Percentiles rank a stretch among this genome's conserved stretches.
These are phyloP conservation scores for Penicillium angulare DNA, from an alignment of 495 filamentous ascomycete species.

Conservation along the genomic window DNA sequence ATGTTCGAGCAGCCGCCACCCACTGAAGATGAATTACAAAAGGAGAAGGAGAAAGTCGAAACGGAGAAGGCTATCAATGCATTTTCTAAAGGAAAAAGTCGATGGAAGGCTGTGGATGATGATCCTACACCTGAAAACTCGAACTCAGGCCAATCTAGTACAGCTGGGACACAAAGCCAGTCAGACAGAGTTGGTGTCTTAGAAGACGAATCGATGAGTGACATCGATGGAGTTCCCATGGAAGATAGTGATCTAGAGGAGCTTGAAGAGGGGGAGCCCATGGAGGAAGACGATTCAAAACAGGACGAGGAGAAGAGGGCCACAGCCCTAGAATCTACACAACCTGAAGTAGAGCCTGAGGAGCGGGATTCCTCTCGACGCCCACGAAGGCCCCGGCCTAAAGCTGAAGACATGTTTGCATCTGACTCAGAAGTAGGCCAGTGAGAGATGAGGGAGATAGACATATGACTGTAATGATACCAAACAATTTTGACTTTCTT, in stretches of 20 bases:
- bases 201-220: constrained; percentile 42
- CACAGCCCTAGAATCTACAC: constrained; percentile 13
- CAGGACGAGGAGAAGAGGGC: neutral
- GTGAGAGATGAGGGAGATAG: neutral
- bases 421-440: constrained; percentile 47
- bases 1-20: constrained; percentile 75
- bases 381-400: constrained; percentile 61
- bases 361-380: constrained; percentile 23
- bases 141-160: constrained; percentile 23
- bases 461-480: constrained; percentile 18
- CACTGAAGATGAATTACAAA: constrained; percentile 48
- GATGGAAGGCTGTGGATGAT: constrained; percentile 72
- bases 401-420: constrained; percentile 94
- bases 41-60: constrained; percentile 49
- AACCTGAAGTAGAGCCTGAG: constrained; percentile 15
- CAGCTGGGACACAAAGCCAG: no score
- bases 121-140: constrained; percentile 41
- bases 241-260: constrained; percentile 53
- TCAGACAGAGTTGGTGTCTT: constrained; percentile 20
- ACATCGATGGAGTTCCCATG: constrained; percentile 54
- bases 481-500: neutral
- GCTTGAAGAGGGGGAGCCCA: constrained; percentile 35
- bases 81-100: constrained; percentile 52
- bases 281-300: constrained; percentile 27
- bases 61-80: constrained; percentile 36